These are phyloP conservation scores for Solanum verrucosum DNA, from an alignment of 257 asterid genomes.

Conservation along the genomic window DNA sequence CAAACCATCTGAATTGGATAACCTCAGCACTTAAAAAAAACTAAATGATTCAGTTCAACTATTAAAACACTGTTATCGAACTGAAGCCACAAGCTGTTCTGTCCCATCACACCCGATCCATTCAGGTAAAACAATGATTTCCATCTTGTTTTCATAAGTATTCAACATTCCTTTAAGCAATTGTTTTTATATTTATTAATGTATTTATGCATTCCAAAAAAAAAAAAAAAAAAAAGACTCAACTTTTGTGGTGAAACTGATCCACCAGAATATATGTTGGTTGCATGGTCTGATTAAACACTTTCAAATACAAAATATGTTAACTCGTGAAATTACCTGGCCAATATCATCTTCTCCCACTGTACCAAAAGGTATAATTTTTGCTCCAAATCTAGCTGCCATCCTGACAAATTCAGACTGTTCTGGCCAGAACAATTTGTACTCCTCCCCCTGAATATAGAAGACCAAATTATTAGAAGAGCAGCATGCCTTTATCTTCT, in stretches of 20 bases:
- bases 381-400: constrained; percentile 92
- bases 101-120: background rate
- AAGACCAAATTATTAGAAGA: background rate
- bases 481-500: background rate
- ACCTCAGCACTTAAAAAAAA: background rate
- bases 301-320: background rate
- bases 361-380: constrained; percentile 76
- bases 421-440: constrained; percentile 88
- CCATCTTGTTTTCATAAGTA: background rate
- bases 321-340: constrained; percentile 19
- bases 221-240: background rate
- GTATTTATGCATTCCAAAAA: background rate
- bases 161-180: background rate
- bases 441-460: constrained; percentile 70
- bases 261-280: background rate
- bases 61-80: background rate
- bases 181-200: background rate
- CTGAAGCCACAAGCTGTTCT: background rate
- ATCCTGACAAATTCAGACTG: constrained; percentile 86
- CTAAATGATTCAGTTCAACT: background rate
- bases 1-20: background rate
- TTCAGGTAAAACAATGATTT: background rate
- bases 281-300: background rate
- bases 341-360: constrained; percentile 92
- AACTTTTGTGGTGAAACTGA: background rate